phyloP scores from a whole-genome alignment of 2,329 filamentous ascomycete genomes.

The Sclerotinia sclerotiorum region DNA sequence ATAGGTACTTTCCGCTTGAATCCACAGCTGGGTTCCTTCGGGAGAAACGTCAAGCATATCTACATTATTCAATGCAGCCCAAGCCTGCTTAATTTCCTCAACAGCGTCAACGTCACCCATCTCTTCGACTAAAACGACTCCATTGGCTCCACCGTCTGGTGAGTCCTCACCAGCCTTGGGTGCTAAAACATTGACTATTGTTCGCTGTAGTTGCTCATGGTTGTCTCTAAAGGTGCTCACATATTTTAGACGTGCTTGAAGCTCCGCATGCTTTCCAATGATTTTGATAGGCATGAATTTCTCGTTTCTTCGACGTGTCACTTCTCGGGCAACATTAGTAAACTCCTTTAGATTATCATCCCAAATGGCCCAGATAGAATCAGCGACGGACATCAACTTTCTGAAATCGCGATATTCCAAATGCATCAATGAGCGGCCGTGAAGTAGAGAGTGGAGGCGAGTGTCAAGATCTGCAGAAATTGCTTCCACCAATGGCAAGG shows the following conservation, averaged over 20 bases:
- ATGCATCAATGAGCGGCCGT: constrained; percentile 85
- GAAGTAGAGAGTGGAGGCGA: constrained; percentile 79
- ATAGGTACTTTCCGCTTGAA: constrained; percentile 91
- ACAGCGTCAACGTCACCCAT: constrained; percentile 97
- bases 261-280: constrained; percentile 78
- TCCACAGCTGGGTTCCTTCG: constrained; percentile 89
- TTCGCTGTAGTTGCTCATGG: constrained; percentile 94
- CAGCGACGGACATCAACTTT: constrained; percentile 77
- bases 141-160: constrained; percentile 56
- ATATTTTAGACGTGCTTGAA: constrained; percentile 88
- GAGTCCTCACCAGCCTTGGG: constrained; percentile 61
- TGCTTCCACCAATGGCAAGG: constrained; percentile 90
- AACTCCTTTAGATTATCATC: constrained; percentile 97
- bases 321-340: constrained; percentile 93
- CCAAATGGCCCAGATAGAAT: constrained; percentile 87
- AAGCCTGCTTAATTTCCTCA: constrained; percentile 92
- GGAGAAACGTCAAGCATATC: constrained; percentile 90
- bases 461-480: constrained; percentile 92
- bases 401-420: constrained; percentile 90
- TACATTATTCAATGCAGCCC: constrained; percentile 89
- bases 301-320: constrained; percentile 88
- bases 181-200: constrained; percentile 94
- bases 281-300: constrained; percentile 99
- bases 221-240: constrained; percentile 94
- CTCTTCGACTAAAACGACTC: constrained; percentile 78